phyloP scores from a whole-genome alignment of 192 early-diverging fungal genomes.

The Pilaira anomala region DNA sequence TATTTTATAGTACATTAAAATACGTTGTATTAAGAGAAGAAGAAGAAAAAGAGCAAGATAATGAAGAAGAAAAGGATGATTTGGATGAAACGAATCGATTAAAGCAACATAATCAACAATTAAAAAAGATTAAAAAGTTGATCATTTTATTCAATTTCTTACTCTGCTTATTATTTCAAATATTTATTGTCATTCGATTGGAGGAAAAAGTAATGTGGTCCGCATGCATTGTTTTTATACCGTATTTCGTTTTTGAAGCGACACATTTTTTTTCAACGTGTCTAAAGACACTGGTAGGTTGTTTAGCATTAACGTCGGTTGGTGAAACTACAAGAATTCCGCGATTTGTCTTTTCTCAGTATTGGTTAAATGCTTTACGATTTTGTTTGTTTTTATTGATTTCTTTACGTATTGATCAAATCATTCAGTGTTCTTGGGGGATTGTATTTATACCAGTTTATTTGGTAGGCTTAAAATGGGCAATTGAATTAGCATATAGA shows the following conservation, averaged over 20 bases:
- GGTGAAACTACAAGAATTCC: constrained; percentile 6
- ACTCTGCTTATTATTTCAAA: constrained; percentile 68
- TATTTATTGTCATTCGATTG: constrained; percentile 68
- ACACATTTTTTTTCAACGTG: constrained; percentile 52
- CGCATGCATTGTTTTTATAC: constrained; percentile 69
- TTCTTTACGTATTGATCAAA: constrained; percentile 54
- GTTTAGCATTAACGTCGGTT: constrained; percentile 1
- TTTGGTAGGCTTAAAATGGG: constrained; percentile 56
- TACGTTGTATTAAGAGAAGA: constrained; percentile 29
- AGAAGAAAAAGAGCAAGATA: constrained; percentile 43
- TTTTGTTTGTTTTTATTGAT: constrained; percentile 66
- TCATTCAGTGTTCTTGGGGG: constrained; percentile 58
- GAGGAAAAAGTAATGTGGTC: constrained; percentile 62
- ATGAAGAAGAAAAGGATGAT: constrained; percentile 32
- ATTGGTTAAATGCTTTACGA: constrained; percentile 66
- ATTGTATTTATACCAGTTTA: constrained; percentile 70
- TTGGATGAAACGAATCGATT: constrained; percentile 21
- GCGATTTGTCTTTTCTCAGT: constrained; percentile 44
- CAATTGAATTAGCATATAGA: constrained; percentile 42
- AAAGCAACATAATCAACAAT: not conserved
- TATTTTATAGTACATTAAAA: constrained; percentile 33
- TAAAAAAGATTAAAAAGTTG: not conserved
- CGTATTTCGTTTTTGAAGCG: constrained; percentile 81
- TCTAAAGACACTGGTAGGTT: constrained; percentile 2
- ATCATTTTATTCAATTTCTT: constrained; percentile 37